These are phyloP conservation scores for Globisporangium acanthophoron DNA, from an alignment of 352 stramenopile genomes.

Conservation along the genomic window DNA sequence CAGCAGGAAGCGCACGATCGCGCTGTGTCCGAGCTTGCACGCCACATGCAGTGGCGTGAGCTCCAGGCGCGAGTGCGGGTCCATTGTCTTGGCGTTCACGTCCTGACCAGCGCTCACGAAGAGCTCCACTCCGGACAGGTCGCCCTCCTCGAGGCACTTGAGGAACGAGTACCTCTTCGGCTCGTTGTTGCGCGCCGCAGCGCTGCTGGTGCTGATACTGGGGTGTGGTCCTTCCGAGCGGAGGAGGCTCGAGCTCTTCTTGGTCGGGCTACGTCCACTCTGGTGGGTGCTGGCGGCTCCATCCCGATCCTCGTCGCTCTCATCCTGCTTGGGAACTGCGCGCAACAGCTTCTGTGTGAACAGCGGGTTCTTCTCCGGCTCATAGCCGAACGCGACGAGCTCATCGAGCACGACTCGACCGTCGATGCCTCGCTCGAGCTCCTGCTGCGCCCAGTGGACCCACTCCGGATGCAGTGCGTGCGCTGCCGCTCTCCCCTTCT, in stretches of 20 bases:
- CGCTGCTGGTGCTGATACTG: not conserved
- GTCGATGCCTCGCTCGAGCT: constrained; percentile 53
- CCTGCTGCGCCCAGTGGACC: constrained; percentile 61
- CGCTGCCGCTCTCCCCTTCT: constrained; percentile 5
- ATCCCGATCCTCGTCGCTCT: constrained; percentile 5
- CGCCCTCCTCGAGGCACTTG: constrained; percentile 35
- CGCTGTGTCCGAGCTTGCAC: constrained; percentile 33
- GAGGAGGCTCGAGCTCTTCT: not conserved
- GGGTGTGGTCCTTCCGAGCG: not conserved
- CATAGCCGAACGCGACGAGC: constrained; percentile 42
- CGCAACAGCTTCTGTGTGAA: constrained; percentile 47
- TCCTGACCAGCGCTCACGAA: constrained; percentile 67
- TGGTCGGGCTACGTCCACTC: not conserved
- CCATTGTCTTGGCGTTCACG: constrained; percentile 33
- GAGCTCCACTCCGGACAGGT: constrained; percentile 42
- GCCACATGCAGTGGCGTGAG: constrained; percentile 52
- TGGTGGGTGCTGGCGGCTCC: not conserved
- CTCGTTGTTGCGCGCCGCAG: constrained; percentile 10
- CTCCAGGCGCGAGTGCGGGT: constrained; percentile 26
- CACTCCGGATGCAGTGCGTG: constrained; percentile 48
- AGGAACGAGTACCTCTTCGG: constrained; percentile 40
- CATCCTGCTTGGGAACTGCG: not conserved
- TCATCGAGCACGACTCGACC: constrained; percentile 50
- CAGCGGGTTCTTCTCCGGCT: constrained; percentile 41
- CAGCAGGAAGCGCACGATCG: constrained; percentile 45